Base-by-base conservation (phyloP, 1,139 yeast species). In the Nakaseomyces kungkrabaensis region DNA sequence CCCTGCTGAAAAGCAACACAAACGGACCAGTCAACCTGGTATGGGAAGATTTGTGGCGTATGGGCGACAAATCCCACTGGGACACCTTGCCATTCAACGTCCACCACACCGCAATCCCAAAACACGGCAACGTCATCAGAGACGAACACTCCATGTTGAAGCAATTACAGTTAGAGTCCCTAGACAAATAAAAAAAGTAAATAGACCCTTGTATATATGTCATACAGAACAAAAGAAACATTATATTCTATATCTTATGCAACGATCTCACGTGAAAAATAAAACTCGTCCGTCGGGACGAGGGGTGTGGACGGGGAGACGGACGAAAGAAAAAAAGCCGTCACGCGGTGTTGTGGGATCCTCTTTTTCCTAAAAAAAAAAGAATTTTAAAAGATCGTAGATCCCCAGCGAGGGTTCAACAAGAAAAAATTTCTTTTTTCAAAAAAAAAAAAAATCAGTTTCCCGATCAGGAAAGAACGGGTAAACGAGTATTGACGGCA, bases 41-140 rank as follows among this genome's bases (percentile, higher is more conserved):
- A 58, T 89, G 97, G 97, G 96, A 87, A 59, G 80, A 80, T 59
- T 72, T 79, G 51, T 87, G 95, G 95, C 77, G 96, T 68, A 79
- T 79, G 70, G 96, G 97, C 45, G 88, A 80, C 49, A 47, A 53
- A 27, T 55, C 56, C 6, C 54, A 60, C 53, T 66, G 69, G 69
- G 55, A 53, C 3, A 56, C 59, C 5, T 52, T 50, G 1, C 50
- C 61, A 13, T 60, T 62, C 11, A 49, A 53, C 22, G 55, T 63
- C 4, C 49, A 56, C 9, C 68, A 63, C 52, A 51, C 53, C 26
- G 47, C 56, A 40, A 54, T 66, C 42, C 51, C 54, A 26, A 58
- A 60, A 37, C 31, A 51, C 32, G 63, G 65, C 31, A 64, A 65
- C 52, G 47, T 54, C 4, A 57, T 61, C 24, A 51, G 68, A 42